Conservation (phyloP, 495 filamentous ascomycete species). For the Aspergillus diversus region DNA sequence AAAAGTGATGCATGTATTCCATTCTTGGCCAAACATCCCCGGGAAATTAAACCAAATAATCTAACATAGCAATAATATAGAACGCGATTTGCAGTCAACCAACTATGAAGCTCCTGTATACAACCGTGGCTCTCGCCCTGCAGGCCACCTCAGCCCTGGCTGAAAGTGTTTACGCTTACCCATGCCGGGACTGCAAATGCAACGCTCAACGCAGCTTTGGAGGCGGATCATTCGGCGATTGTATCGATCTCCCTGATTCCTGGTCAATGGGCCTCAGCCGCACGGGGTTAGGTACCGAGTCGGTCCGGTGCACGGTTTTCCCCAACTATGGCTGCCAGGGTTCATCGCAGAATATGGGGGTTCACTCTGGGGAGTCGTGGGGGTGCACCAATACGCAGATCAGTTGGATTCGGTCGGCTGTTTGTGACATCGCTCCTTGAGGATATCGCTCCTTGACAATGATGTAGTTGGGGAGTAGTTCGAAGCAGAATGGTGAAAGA, state of each 20-base stretch:
- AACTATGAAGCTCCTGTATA: background rate
- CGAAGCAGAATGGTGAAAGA: background rate
- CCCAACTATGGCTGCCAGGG: slow-evolving; percentile 1
- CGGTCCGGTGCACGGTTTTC: background rate
- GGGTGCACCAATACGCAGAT: background rate
- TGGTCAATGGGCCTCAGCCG: background rate
- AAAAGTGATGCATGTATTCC: too few species aligned
- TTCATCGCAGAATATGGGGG: background rate
- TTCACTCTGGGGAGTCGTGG: background rate
- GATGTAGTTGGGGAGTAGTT: background rate
- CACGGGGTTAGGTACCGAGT: background rate
- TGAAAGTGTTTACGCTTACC: background rate
- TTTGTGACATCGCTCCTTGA: background rate
- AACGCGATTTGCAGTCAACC: too few species aligned
- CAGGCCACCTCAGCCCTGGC: background rate
- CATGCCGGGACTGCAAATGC: background rate
- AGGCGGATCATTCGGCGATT: background rate
- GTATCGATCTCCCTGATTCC: background rate
- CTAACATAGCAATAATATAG: too few species aligned
- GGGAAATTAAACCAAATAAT: too few species aligned
- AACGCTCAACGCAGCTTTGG: background rate
- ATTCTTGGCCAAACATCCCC: too few species aligned
- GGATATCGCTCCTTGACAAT: too few species aligned
- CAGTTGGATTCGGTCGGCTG: background rate
- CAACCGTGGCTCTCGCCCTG: background rate